Evolutionary conservation across 106 monocot species (phyloP), one percentile per base, ranked within the genome.

Genomic region (Dendrobium officinale): DNA sequence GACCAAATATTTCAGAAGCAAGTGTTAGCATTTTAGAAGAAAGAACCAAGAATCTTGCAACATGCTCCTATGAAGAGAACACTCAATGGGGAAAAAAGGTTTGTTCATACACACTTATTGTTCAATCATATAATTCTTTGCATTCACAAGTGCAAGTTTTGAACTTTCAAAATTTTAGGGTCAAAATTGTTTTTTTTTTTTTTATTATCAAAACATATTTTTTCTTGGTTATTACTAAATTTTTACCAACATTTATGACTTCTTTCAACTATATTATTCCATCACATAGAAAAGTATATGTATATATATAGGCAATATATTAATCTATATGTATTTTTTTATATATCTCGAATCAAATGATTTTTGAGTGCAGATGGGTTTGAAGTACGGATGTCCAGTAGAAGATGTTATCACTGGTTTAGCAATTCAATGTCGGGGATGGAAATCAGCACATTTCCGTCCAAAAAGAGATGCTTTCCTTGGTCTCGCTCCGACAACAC

Each of bases 351-450:
- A 61, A 61, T 6, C 24, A 61, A 61, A 61, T 61, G 10, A 1
- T n/a, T 61, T n/a, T 22, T 61, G n/a, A 6, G 61, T 51, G 51
- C 13, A 51, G 51, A 51, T 51, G 51, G 93, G 91, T 13, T 22
- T 93, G 56, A 90, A 86, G 64, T 94, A 92, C 72, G 91, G 91
- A 15, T 86, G 83, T 67, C 85, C 89, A 0, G 91, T 92, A 40
- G 94, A 91, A 80, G 91, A 94, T 84, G 86, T 92, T 10, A 91
- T 90, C 19, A 90, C 89, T 9, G 91, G 94, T 40, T 55, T 94
- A 4, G 82, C 85, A 66, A 92, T 94, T 79, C 89, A 92, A 81
- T 94, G 94, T 80, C 81, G 82, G 45, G 94, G 94, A 0, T 94
- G 94, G 91, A 94, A 85, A 73, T 92, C 91, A 18, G 42, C 83